Base-by-base conservation (phyloP, 257 asterid genomes). In the Rauvolfia tetraphylla region DNA sequence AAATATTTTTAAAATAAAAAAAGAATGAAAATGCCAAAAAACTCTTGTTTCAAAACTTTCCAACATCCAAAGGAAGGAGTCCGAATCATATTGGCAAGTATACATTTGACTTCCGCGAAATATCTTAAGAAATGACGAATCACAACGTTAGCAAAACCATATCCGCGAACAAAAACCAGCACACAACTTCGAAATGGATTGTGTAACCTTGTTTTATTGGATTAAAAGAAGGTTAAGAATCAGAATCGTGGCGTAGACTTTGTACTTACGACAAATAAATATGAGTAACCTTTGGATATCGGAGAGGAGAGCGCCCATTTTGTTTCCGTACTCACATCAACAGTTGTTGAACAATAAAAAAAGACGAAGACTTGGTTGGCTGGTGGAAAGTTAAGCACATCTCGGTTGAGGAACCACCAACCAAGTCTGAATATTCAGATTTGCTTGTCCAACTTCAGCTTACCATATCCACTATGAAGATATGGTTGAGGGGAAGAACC, bases 401-500 rank as follows among this genome's bases (percentile, higher is more conserved):
- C 57, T 2, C 1, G 23, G 23, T 7, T 41, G 46, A 41, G 4
- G 8, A 54, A 36, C 42, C 34, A 44, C 13, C 7, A 58, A n/a
- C n/a, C n/a, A n/a, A n/a, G n/a, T n/a, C n/a, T n/a, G 71, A 27
- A 63, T 14, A 20, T 73, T 25, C 11, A 54, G 58, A 59, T 2
- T 61, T 31, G 13, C 3, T 44, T 75, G 67, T 66, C 66, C 0
- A 38, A 0, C 53, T 49, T 13, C 38, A 42, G 27, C 29, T 34
- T 66, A 53, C 57, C 66, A 54, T 76, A 76, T 38, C 68, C 56
- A 11, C 39, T 29, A 36, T 36, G 68, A 75, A 13, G 34, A 61
- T 25, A 33, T 58, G 66, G 15, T n/a, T 7, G 34, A 58, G 33
- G 66, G 34, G n/a, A 23, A 58, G 69, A 63, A n/a, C 20, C 38